Conservation (phyloP, 106 monocot genomes). For the Phalaenopsis equestris region DNA sequence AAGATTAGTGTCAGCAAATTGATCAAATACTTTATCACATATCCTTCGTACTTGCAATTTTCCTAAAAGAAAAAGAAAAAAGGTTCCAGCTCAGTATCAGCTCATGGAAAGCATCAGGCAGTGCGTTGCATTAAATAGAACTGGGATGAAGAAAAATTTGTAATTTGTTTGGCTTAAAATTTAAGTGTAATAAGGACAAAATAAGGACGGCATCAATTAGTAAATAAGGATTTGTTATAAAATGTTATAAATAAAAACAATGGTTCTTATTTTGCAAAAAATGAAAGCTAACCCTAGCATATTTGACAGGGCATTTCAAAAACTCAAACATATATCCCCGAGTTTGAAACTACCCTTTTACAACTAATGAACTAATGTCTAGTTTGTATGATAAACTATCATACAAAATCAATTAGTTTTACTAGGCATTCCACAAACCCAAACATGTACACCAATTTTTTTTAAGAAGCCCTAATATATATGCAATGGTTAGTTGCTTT, state of each 20-base stretch:
- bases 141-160: neutral
- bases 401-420: too few species aligned
- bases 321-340: too few species aligned
- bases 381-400: too few species aligned
- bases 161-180: neutral
- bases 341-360: too few species aligned
- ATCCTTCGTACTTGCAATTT: conserved; percentile 25
- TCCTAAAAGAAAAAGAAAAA: conserved; percentile 18
- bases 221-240: neutral
- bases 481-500: too few species aligned
- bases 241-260: neutral
- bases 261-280: neutral
- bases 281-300: neutral
- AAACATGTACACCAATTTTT: too few species aligned
- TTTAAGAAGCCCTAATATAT: too few species aligned
- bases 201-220: too few species aligned
- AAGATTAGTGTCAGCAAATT: conserved; percentile 7
- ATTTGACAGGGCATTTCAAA: too few species aligned
- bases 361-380: too few species aligned
- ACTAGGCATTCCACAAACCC: too few species aligned
- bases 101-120: neutral
- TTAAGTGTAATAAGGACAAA: neutral
- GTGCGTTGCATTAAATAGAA: neutral
- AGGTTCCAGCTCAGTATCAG: neutral
- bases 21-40: conserved; percentile 25